Evolutionary conservation across 768 basidiomycete species (phyloP), one percentile per base, ranked within the genome.

Genomic region (Tylopilus sp.): DNA sequence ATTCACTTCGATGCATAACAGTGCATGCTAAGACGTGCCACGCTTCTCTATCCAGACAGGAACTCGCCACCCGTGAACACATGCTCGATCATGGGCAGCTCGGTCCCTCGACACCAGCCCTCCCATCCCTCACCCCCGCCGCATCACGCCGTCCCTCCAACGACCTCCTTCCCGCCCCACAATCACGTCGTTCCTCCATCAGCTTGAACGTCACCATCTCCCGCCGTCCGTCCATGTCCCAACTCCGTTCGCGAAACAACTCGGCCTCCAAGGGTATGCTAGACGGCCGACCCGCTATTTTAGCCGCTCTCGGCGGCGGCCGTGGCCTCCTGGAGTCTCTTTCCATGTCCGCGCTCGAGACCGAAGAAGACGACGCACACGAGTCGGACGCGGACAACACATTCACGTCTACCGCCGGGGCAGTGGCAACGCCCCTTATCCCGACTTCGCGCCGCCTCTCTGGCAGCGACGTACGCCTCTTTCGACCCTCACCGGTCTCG

Each of bases 81-180:
- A 92, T 98, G 89, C 79, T 93, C 42, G 88, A 93, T 66, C 92
- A 95, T 60, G 87, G 86, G 5, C 87, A 91, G 60, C 70, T 88
- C 4, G 85, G 85, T 3, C 81, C 85, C 10, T 74, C 82, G 2
- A 88, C 86, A 0, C 85, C 84, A 4, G 74, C 78, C 6, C 52
- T 68, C 5, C 67, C 69, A 2, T 67, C 69, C 1, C 57, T 71
- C 5, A 76, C 83, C 0, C 81, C 80, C 13, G 77, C 70, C 12
- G 33, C 58, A 8, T 83, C 83, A 1, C 73, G 78, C n/a, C 69
- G 72, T 20, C 65, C 70, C 25, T 77, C 74, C 35, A 64, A 66
- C 43, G 57, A 58, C 40, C 41, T 42, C 13, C 21, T 41, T 7
- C 42, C 48, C 13, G 57, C 48, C 41, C 52, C 61, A 21, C 21